A percentile compares a stretch with the other conserved stretches of the same genome.
Evolutionary conservation across 345 rosid genomes (phyloP).

Genomic region (Brassica juncea): DNA sequence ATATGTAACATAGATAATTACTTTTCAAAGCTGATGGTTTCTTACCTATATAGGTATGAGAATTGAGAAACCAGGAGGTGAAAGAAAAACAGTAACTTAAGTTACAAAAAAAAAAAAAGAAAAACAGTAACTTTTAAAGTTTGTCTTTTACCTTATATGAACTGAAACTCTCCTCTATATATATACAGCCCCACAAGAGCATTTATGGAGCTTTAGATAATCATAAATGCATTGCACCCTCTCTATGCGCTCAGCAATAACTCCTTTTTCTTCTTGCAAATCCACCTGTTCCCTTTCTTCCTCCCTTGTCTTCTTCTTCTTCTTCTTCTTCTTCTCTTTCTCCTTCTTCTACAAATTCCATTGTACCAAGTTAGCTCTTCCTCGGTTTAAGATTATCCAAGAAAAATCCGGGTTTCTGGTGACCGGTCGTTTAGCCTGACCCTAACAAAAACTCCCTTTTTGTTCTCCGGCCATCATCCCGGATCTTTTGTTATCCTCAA

Average conservation of each 20-base stretch:
- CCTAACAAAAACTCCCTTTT: neutral
- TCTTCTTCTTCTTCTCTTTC: conserved; percentile 24
- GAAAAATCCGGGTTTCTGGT: neutral
- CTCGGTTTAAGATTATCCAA: conserved; percentile 9
- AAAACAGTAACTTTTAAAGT: conserved; percentile 4
- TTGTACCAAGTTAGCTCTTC: conserved; percentile 12
- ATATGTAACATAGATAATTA: neutral
- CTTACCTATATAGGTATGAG: neutral
- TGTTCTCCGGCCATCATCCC: neutral
- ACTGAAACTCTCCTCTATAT: conserved; percentile 13
- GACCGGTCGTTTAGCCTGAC: conserved; percentile 11
- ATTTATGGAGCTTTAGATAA: conserved; percentile 41
- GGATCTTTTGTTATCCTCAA: conserved; percentile 16
- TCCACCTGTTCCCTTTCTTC: conserved; percentile 37
- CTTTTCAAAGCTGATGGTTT: conserved; percentile 1
- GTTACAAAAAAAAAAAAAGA: neutral
- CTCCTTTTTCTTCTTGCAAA: conserved; percentile 47
- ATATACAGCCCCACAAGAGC: conserved; percentile 13
- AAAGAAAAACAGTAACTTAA: conserved; percentile 16
- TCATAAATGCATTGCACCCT: conserved; percentile 82
- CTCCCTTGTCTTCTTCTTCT: conserved; percentile 24
- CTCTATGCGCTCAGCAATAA: conserved; percentile 74
- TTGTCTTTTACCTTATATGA: conserved; percentile 9
- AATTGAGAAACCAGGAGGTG: conserved; percentile 22
- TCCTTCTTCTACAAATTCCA: conserved; percentile 25